Conservation (phyloP, 1,284 basidiomycete species). For the Neolentinus lepideus region DNA sequence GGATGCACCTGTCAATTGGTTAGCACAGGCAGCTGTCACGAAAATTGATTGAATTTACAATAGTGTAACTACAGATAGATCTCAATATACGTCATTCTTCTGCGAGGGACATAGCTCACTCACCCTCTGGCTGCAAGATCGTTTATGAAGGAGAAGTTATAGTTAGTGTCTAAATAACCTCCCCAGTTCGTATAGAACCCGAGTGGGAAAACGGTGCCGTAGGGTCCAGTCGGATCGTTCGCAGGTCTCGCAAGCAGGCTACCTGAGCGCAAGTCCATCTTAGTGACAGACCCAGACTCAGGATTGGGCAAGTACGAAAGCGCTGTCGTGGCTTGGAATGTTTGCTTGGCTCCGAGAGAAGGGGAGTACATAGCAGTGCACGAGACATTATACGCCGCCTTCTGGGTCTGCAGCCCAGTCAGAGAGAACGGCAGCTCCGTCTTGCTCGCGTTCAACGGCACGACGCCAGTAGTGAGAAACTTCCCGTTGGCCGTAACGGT, state of each 20-base stretch:
- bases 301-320: conserved; percentile 58
- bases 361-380: conserved; percentile 35
- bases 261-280: conserved; percentile 66
- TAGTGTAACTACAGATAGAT: conserved; percentile 20
- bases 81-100: background rate
- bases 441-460: conserved; percentile 48
- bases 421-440: conserved; percentile 45
- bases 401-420: conserved; percentile 32
- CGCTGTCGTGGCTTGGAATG: conserved; percentile 35
- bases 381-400: conserved; percentile 39
- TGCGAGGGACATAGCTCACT: conserved; percentile 10
- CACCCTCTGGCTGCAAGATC: conserved; percentile 59
- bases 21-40: background rate
- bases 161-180: conserved; percentile 46
- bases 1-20: conserved; percentile 37
- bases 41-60: conserved; percentile 13
- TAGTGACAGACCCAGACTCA: conserved; percentile 42
- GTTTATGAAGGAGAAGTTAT: conserved; percentile 39
- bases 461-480: conserved; percentile 30
- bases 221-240: conserved; percentile 39
- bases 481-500: conserved; percentile 29
- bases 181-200: conserved; percentile 70
- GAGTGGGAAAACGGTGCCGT: conserved; percentile 57
- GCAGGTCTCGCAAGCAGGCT: conserved; percentile 52
- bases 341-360: conserved; percentile 23